Conservation (phyloP, 768 basidiomycete genomes). For the Albatrellus ellisii region DNA sequence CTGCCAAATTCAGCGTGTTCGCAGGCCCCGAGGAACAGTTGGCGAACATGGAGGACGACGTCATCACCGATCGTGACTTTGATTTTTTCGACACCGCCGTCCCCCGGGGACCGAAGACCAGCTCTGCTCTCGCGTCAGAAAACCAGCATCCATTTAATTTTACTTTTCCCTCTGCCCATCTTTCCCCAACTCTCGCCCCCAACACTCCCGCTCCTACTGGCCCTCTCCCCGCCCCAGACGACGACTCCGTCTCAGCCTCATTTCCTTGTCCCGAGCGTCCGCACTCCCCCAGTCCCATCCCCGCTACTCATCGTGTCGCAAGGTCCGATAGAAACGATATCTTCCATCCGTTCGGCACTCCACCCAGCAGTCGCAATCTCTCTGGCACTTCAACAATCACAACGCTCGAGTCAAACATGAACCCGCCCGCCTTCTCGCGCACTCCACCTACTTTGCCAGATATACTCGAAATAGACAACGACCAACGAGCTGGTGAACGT, state of each 20-base stretch:
- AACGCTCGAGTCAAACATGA: slow-evolving; percentile 6
- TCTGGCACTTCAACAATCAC: slow-evolving; percentile 1
- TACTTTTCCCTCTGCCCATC: slow-evolving; percentile 11
- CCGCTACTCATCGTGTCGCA: slow-evolving; percentile 2
- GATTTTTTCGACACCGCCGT: slow-evolving; percentile 13
- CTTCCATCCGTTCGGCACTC: slow-evolving; percentile 11
- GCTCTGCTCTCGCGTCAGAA: slow-evolving; percentile 3
- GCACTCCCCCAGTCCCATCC: slow-evolving; percentile 13
- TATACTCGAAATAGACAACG: slow-evolving; percentile 4
- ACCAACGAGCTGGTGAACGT: slow-evolving; percentile 3
- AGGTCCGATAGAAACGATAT: slow-evolving; percentile 6
- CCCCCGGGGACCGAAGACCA: slow-evolving; percentile 5
- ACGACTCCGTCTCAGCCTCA: slow-evolving; percentile 4
- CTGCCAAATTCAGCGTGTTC: slow-evolving; percentile 1
- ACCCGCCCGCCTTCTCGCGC: slow-evolving; percentile 8
- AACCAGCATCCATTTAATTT: slow-evolving; percentile 12
- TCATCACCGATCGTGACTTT: slow-evolving; percentile 14
- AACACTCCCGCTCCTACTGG: slow-evolving; percentile 8
- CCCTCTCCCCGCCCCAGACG: slow-evolving; percentile 5
- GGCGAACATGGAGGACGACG: slow-evolving; percentile 6
- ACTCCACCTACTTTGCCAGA: slow-evolving; percentile 10
- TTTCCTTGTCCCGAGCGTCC: slow-evolving; percentile 12
- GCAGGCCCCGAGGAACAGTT: slow-evolving; percentile 1
- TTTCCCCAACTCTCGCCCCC: slow-evolving; percentile 1
- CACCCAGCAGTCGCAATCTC: slow-evolving; percentile 6